These are phyloP conservation scores for Mycogone perniciosa DNA, from an alignment of 2,329 filamentous ascomycete genomes.

Conservation along the genomic window DNA sequence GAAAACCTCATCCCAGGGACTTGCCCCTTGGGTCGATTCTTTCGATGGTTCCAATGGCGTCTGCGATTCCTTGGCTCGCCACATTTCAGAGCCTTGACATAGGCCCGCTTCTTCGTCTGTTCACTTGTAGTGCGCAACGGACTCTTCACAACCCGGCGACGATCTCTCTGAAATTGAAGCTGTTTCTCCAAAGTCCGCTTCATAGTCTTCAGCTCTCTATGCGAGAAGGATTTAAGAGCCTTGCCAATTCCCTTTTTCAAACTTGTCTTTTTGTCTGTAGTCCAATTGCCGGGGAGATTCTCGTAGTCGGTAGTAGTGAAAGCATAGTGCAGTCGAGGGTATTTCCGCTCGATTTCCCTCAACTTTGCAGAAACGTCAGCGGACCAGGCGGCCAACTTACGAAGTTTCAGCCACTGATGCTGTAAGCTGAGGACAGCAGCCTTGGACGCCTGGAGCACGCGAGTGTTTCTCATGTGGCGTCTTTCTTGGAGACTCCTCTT, in stretches of 20 bases:
- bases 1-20: no score
- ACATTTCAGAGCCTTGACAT: background rate
- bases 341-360: constrained; percentile 32
- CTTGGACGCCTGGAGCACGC: constrained; percentile 26
- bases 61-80: no score
- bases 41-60: no score
- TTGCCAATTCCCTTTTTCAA: constrained; percentile 24
- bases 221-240: constrained; percentile 24
- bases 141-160: background rate
- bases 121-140: background rate
- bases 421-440: constrained; percentile 42
- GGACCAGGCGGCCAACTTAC: constrained; percentile 44
- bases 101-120: background rate
- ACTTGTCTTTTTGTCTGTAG: constrained; percentile 19
- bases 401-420: constrained; percentile 44
- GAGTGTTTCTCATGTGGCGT: constrained; percentile 33
- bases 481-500: constrained; percentile 24
- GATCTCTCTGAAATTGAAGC: constrained; percentile 6
- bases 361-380: constrained; percentile 35
- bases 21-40: no score
- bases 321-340: constrained; percentile 36
- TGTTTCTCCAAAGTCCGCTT: constrained; percentile 17
- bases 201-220: constrained; percentile 24
- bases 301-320: constrained; percentile 29
- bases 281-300: constrained; percentile 22